Evolutionary conservation across 305 asterid species (phyloP), one percentile per base, ranked within the genome.

Genomic region (Fraxinus velutina): DNA sequence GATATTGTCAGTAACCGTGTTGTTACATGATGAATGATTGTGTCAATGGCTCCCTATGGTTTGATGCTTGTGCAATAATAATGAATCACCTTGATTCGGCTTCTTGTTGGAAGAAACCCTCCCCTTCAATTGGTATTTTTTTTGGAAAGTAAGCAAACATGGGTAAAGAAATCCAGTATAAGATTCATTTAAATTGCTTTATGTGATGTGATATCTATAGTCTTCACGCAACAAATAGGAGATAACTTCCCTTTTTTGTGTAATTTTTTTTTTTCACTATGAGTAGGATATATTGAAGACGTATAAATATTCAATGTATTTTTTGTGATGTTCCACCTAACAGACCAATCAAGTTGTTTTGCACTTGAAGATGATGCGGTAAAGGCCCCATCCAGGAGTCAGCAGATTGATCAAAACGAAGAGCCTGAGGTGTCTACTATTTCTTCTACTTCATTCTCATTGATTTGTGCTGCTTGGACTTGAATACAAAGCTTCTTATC

Each of bases 381-480:
- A 44, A 85, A 77, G 57, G 81, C 83, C 80, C 81, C 87, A 74
- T 81, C 92, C 78, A 78, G 78, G 77, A 73, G 78, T 19, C 77
- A 3, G 30, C 86, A 87, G 74, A 75, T 47, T 52, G 77, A 44
- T 76, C 81, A 85, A 83, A 87, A 81, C 78, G 86, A 86, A 84
- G 87, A 84, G 72, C 80, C 80, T 24, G 76, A 86, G 98, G 98
- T 94, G 72, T 84, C 86, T 83, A 72, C 57, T 78, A 37, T 44
- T 22, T 87, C 66, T 78, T 82, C 71, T 71, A 79, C 33, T 17
- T 55, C 66, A 55, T 39, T 80, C 79, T 76, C 32, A 30, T 30
- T 30, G 32, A 30, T 30, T 30, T 30, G 32, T 30, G 32, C 32
- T 30, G 62, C 34, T 78, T 80, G 27, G 29, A 17, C 9, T 55